Conservation (phyloP, 1,284 basidiomycete species). For the Apiotrichum montevideense region DNA sequence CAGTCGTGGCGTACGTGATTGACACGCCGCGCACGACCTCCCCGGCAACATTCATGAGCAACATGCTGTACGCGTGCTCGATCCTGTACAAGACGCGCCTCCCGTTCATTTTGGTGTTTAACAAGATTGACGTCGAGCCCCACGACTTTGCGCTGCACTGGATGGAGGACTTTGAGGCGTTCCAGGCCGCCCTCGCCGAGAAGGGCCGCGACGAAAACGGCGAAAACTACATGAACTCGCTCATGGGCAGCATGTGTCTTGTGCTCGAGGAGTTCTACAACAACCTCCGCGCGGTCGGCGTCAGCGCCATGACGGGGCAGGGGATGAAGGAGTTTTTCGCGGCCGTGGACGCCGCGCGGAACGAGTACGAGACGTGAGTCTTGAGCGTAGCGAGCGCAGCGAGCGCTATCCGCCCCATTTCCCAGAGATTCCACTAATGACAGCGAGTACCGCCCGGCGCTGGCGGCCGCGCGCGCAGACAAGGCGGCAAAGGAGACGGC, state of each 20-base stretch:
- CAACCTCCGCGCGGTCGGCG: conserved; percentile 88
- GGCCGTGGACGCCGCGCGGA: conserved; percentile 77
- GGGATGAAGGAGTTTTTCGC: conserved; percentile 87
- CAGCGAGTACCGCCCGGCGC: conserved; percentile 87
- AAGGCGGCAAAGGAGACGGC: conserved; percentile 56
- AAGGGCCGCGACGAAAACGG: conserved; percentile 67
- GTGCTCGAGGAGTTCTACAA: conserved; percentile 99
- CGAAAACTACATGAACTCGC: conserved; percentile 95
- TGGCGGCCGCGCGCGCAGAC: conserved; percentile 60
- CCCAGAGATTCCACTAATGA: not conserved
- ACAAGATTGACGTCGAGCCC: conserved; percentile 85
- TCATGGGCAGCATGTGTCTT: conserved; percentile 99
- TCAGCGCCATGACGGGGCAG: conserved; percentile 89
- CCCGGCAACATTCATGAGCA: conserved; percentile 98
- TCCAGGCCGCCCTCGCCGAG: conserved; percentile 56
- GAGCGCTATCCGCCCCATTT: not conserved
- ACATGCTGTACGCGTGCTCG: conserved; percentile 99
- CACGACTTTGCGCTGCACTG: conserved; percentile 92
- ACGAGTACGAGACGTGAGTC: conserved; percentile 78
- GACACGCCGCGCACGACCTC: conserved; percentile 93
- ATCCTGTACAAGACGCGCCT: conserved; percentile 98
- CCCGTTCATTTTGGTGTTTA: conserved; percentile 97
- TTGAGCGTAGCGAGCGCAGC: not conserved
- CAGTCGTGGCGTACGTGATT: conserved; percentile 93
- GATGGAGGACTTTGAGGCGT: conserved; percentile 93